Percentiles rank a stretch among this genome's conserved stretches.
Evolutionary conservation across 2,329 filamentous ascomycete species (phyloP).

Genomic region (Ascocoryne sarcoides): DNA sequence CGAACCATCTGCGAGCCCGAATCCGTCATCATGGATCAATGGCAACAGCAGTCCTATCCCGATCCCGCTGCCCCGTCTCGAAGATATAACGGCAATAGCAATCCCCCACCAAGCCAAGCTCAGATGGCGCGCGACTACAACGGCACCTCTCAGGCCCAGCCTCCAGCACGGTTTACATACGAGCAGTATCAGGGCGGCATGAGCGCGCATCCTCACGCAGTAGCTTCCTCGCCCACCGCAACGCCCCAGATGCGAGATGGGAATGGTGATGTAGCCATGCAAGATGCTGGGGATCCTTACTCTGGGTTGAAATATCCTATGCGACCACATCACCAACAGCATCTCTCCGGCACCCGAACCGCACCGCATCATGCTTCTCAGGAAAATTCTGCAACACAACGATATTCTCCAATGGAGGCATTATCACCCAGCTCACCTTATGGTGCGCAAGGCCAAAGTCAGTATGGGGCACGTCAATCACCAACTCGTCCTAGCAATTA

Average conservation of each 20-base stretch:
- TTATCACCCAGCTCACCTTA: constrained; percentile 76
- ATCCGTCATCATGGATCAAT: constrained; percentile 54
- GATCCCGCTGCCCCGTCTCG: constrained; percentile 54
- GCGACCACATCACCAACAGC: constrained; percentile 68
- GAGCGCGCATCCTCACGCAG: constrained; percentile 38
- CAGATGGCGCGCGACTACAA: constrained; percentile 40
- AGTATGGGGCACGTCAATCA: constrained; percentile 57
- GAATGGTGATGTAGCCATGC: constrained; percentile 75
- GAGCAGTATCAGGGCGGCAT: constrained; percentile 52
- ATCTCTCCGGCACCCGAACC: constrained; percentile 42
- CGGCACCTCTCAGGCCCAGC: constrained; percentile 33
- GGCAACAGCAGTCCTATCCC: constrained; percentile 55
- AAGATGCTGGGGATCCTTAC: constrained; percentile 76
- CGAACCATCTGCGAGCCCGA: too few species aligned
- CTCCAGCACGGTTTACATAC: constrained; percentile 55
- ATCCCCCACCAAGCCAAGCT: constrained; percentile 36
- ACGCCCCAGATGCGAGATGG: constrained; percentile 57
- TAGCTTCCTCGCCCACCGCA: constrained; percentile 49
- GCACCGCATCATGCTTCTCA: constrained; percentile 62
- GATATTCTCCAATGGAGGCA: constrained; percentile 93
- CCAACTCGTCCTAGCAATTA: constrained; percentile 63
- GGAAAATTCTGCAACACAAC: constrained; percentile 73
- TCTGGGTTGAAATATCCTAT: constrained; percentile 79
- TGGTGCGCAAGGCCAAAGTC: constrained; percentile 43
- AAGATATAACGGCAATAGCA: constrained; percentile 56